Evolutionary conservation across 1,284 basidiomycete species (phyloP), one percentile per base, ranked within the genome.

Genomic region (Ustilago hordei): DNA sequence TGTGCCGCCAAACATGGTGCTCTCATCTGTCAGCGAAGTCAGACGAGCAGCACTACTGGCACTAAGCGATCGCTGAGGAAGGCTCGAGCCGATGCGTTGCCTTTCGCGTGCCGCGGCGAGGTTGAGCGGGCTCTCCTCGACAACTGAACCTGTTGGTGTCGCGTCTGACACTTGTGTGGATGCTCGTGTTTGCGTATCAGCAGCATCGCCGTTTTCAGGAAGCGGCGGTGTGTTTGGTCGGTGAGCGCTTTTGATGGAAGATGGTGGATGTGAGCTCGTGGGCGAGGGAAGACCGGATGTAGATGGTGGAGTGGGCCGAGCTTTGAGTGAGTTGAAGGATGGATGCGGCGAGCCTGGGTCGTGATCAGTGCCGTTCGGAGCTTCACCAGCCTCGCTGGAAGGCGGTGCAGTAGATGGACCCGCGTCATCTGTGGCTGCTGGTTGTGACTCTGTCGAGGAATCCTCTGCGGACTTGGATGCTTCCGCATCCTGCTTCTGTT

Each of bases 281-380:
- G 79, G 79, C 2, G 74, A 78, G 1, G 69, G 72, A 11, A 65
- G 60, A 9, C 71, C 78, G 2, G 80, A 81, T 0, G 80, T 81
- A 9, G 75, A 74, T 13, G 81, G 81, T 11, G 81, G 81, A 8
- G 81, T 83, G 0, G 81, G 81, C 15, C 80, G 62, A 2, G 80
- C 81, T 63, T 66, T 70, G 12, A 83, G 78, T 8, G 81, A 83
- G 52, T 75, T 78, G 64, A 83, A 82, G 2, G 77, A 80, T 0
- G 81, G 81, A 60, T 80, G 69, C 2, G 81, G 81, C 3, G 80
- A 81, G n/a, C 71, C 75, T 7, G 67, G 66, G 3, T 59, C 60
- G 9, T 52, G 59, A 17, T 64, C 64, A 28, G 50, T 55, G 6
- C 57, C 28, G 38, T 58, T 67, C 1, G 57, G 13, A 17, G 58